A percentile compares a stretch with the other conserved stretches of the same genome.
These are phyloP conservation scores for Symbiodinium pilosum DNA, from an alignment of 73 alveolate genomes.

Conservation along the genomic window DNA sequence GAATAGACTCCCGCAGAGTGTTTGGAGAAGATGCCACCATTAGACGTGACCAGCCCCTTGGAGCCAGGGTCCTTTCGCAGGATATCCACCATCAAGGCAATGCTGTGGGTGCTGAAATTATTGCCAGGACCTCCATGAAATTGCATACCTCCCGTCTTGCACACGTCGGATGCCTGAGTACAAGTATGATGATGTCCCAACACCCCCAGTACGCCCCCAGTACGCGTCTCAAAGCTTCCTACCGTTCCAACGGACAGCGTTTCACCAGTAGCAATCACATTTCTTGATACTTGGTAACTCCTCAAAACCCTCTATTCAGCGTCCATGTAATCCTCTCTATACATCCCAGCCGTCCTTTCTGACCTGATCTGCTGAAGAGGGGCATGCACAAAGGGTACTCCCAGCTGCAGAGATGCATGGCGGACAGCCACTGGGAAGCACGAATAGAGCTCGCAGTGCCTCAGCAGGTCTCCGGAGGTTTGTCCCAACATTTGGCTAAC, in stretches of 20 bases:
- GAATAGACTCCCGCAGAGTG: conserved; percentile 3
- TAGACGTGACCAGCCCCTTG: conserved; percentile 1
- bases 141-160: background rate
- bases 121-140: background rate
- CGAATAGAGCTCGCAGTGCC: background rate
- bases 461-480: too few relatives aligned
- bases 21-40: background rate
- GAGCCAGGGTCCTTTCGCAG: background rate
- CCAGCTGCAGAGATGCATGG: background rate
- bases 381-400: background rate
- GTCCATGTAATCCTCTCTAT: too few relatives aligned
- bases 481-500: too few relatives aligned
- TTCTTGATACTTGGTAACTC: too few relatives aligned
- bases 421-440: conserved; percentile 13
- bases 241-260: too few relatives aligned
- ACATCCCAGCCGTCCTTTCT: too few relatives aligned
- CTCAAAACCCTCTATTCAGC: too few relatives aligned
- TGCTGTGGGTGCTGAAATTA: background rate
- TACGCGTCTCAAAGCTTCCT: too few relatives aligned
- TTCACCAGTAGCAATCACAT: too few relatives aligned
- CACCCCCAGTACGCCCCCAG: too few relatives aligned
- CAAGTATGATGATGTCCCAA: too few relatives aligned
- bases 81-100: background rate
- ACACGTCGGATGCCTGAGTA: background rate
- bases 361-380: too few relatives aligned